These are phyloP conservation scores for Kuraishia ogatae DNA, from an alignment of 805 yeast genomes.

Conservation along the genomic window DNA sequence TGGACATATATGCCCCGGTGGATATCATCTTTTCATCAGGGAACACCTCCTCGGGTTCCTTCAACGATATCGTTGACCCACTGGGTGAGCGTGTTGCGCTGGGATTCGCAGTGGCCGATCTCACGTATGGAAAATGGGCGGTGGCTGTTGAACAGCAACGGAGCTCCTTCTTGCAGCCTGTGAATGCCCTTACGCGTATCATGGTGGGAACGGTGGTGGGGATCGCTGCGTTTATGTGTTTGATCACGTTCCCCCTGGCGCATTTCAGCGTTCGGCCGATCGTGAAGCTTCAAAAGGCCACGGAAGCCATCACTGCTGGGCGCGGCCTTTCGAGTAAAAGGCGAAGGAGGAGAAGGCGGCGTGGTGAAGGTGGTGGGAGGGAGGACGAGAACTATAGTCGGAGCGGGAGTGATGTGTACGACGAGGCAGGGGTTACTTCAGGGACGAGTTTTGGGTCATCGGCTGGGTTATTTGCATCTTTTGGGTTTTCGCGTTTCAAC, in stretches of 20 bases:
- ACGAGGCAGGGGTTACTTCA: slow-evolving; percentile 7
- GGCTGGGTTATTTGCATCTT: not conserved
- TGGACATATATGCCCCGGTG: slow-evolving; percentile 20
- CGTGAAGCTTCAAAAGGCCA: slow-evolving; percentile 68
- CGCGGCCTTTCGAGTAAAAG: slow-evolving; percentile 19
- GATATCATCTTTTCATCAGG: slow-evolving; percentile 20
- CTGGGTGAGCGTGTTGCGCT: slow-evolving; percentile 36
- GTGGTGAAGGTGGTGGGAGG: slow-evolving; percentile 9
- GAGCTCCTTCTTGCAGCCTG: slow-evolving; percentile 52
- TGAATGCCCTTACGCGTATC: slow-evolving; percentile 50
- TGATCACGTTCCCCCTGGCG: slow-evolving; percentile 75
- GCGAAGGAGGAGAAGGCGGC: slow-evolving; percentile 14
- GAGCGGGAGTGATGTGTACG: slow-evolving; percentile 11
- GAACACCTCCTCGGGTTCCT: not conserved
- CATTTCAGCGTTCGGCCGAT: slow-evolving; percentile 83
- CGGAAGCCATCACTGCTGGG: slow-evolving; percentile 56
- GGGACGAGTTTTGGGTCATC: not conserved
- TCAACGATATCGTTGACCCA: slow-evolving; percentile 25
- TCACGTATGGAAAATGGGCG: slow-evolving; percentile 52
- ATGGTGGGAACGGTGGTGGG: slow-evolving; percentile 75
- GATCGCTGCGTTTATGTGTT: slow-evolving; percentile 63
- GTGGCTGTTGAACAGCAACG: slow-evolving; percentile 61
- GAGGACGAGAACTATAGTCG: slow-evolving; percentile 16
- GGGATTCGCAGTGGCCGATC: slow-evolving; percentile 43
- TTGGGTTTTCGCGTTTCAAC: not conserved